Base-by-base conservation (phyloP, 495 filamentous ascomycete species). In the Neurospora cerealis region DNA sequence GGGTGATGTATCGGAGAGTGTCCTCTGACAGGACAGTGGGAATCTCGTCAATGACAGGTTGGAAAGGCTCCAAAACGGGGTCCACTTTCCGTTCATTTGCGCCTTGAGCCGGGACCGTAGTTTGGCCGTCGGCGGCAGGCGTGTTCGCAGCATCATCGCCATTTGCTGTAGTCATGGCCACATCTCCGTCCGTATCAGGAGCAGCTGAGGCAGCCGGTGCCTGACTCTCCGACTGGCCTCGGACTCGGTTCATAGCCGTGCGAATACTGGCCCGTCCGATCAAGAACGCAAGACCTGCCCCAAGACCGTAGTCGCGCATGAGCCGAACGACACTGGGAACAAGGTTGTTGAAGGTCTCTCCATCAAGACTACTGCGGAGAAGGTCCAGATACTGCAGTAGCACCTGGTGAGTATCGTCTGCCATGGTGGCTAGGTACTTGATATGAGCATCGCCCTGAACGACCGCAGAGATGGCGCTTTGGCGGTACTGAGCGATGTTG, bases 341-440 rank as follows among this genome's bases (percentile, higher is more conserved):
- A 46, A 91, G 87, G 8, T 85, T 84, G 79, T 96, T 92, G 76
- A 98, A 98, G 42, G 96, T 90, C 39, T 91, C 89, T 5, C 89
- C 83, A 0, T 91, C 85, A 15, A 98, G 79, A 78, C 93, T 94
- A 78, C 88, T 93, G 73, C 92, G 90, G 69, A 99, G 86, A 19
- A 98, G 83, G 77, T 98, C 96, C 17, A 98, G 85, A 78, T 96
- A 98, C 76, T 97, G 95, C 21, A 88, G 87, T 11, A 98, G 87
- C 46, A 95, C 88, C 36, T 89, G 87, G 75, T 97, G 93, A 37
- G 97, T 92, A 79, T 96, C 93, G 77, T 99, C 96, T 70, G 96
- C 90, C 70, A 97, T 88, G 72, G 92, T 91, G 9, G 92, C 91
- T 17, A 98, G 79, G 38, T 96, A 86, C 78, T 98, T 99, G 81